These are phyloP conservation scores for Hypoxylon perforatum DNA, from an alignment of 495 filamentous ascomycete genomes.

Conservation along the genomic window DNA sequence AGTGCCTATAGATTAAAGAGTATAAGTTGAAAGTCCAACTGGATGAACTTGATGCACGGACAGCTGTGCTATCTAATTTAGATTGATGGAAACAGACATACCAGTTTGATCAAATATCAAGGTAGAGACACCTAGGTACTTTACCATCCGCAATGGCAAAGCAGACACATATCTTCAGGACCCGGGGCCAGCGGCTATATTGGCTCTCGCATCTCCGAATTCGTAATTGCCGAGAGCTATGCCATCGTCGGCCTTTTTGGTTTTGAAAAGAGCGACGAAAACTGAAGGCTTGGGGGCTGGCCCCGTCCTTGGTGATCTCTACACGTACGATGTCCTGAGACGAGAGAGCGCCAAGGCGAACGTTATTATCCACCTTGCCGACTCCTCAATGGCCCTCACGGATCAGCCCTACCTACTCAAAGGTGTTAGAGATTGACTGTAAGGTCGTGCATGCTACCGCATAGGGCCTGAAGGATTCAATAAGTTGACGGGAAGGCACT, in stretches of 20 bases:
- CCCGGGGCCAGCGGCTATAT: slow-evolving; percentile 56
- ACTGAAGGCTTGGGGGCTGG: slow-evolving; percentile 47
- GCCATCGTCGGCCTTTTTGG: slow-evolving; percentile 50
- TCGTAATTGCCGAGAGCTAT: slow-evolving; percentile 48
- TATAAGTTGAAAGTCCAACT: no score
- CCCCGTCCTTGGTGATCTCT: slow-evolving; percentile 48
- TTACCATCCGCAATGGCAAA: no score
- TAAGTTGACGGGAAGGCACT: slow-evolving; percentile 49
- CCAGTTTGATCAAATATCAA: no score
- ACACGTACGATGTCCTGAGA: slow-evolving; percentile 44
- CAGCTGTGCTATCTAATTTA: no score
- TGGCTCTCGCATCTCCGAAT: slow-evolving; percentile 45
- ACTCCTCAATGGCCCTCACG: slow-evolving; percentile 24
- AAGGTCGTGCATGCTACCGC: slow-evolving; percentile 48
- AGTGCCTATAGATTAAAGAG: no score
- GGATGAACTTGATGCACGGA: no score
- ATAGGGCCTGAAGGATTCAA: slow-evolving; percentile 40
- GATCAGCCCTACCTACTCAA: slow-evolving; percentile 43
- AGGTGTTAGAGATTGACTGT: slow-evolving; percentile 40
- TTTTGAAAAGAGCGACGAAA: slow-evolving; percentile 39
- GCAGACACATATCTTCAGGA: slow-evolving; percentile 51
- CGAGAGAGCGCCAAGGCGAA: slow-evolving; percentile 45
- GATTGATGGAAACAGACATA: no score
- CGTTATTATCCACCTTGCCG: slow-evolving; percentile 50
- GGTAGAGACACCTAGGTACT: no score